Evolutionary conservation across 352 stramenopile species (phyloP), one percentile per base, ranked within the genome.

Genomic region (Blastocystis sp.): DNA sequence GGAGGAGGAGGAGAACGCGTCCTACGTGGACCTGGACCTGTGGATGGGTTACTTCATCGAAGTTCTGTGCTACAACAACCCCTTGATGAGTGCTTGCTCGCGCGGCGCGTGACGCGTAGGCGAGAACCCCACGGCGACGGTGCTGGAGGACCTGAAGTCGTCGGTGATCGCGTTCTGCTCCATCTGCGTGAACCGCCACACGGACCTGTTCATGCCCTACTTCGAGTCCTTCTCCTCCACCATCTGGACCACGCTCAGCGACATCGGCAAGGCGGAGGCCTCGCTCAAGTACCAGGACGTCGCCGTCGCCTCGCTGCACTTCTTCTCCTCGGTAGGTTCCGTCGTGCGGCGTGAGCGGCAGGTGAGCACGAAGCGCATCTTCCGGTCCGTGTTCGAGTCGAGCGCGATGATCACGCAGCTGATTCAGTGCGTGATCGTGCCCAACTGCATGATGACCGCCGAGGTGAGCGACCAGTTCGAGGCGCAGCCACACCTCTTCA

Each of bases 131-230:
- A 68, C 74, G n/a, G 54, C 45, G 1, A 84, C 74, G 52, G 74
- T 84, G n/a, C 28, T 84, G 17, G 74, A 84, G 61, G 57, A 84
- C n/a, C 54, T 84, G 45, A 84, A 84, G 28, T 54, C 74, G 14
- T 70, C 74, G 40, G 60, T 84, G 38, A 84, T 84, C 61, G 40
- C 11, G 4, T 84, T 84, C 74, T 84, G 74, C 54, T 69, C 74
- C 48, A 69, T 59, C 54, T 84, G 74, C 38, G 74, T 84, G 17
- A 84, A 69, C n/a, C 74, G 24, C 54, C 57, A 84, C 28, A 62
- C 74, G 19, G 57, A 84, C 19, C 54, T 84, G 6, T 84, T 84
- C 74, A 48, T 68, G 4, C 74, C 57, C 17, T 84, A 84, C 52
- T 84, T 84, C 74, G 24, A 84, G 17, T 43, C 74, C 74, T 84